Conservation (phyloP, 2,329 filamentous ascomycete genomes). For the Aspergillus quadrilineatus region DNA sequence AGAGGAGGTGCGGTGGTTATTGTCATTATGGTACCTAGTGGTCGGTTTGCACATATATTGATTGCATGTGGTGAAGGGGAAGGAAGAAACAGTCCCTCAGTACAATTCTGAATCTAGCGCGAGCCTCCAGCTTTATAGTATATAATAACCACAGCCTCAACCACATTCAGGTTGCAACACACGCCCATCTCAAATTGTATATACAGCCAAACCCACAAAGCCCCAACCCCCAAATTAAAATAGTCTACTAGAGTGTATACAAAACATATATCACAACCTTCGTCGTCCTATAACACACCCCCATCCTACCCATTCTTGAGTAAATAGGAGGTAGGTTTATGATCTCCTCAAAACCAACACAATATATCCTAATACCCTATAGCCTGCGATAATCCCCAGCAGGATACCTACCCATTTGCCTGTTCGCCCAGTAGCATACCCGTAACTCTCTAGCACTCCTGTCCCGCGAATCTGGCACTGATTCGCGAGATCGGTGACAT, state of each 20-base stretch:
- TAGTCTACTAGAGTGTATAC: too few relatives aligned
- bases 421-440: constrained; percentile 62
- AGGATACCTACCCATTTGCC: constrained; percentile 75
- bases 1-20: too few relatives aligned
- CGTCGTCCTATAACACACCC: not conserved
- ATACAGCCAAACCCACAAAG: too few relatives aligned
- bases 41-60: too few relatives aligned
- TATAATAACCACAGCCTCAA: not conserved
- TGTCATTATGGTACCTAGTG: too few relatives aligned
- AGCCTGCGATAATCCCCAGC: constrained; percentile 71
- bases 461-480: constrained; percentile 70
- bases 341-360: constrained; percentile 45
- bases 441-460: constrained; percentile 68
- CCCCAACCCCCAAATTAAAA: too few relatives aligned
- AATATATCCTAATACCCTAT: constrained; percentile 67
- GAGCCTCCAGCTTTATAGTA: not conserved
- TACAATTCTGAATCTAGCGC: not conserved
- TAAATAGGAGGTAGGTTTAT: not conserved
- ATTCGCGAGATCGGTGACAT: constrained; percentile 58
- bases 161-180: not conserved
- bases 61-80: too few relatives aligned
- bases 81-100: too few relatives aligned
- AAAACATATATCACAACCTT: not conserved
- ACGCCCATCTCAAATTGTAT: not conserved
- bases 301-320: not conserved